These are phyloP conservation scores for Blastobotrys persicus DNA, from an alignment of 1,139 yeast species.

Conservation along the genomic window DNA sequence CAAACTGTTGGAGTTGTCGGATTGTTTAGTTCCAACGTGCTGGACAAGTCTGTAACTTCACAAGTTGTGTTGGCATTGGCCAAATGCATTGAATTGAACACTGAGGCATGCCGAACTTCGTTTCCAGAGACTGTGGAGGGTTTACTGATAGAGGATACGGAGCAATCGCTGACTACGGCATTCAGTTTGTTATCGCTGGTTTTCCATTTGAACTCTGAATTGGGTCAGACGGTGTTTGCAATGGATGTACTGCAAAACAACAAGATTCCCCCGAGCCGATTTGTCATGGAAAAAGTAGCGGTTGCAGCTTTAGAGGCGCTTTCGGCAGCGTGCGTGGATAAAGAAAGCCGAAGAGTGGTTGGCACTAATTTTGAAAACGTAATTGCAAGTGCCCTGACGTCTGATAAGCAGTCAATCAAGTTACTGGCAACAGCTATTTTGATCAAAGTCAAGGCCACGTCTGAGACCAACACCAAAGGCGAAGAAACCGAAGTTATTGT, in stretches of 20 bases:
- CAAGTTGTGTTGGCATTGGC: slow-evolving; percentile 25
- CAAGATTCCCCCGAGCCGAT: slow-evolving; percentile 20
- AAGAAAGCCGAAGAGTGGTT: slow-evolving; percentile 33
- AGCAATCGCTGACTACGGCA: slow-evolving; percentile 42
- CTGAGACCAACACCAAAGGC: slow-evolving; percentile 22
- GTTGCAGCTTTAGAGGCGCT: slow-evolving; percentile 34
- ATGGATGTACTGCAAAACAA: slow-evolving; percentile 24
- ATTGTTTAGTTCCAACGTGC: slow-evolving; percentile 6
- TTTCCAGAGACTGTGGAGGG: slow-evolving; percentile 23
- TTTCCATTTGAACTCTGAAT: slow-evolving; percentile 56
- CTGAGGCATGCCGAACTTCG: slow-evolving; percentile 16
- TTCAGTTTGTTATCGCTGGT: slow-evolving; percentile 59
- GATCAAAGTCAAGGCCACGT: slow-evolving; percentile 35
- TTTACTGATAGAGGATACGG: slow-evolving; percentile 20
- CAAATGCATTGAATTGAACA: slow-evolving; percentile 22
- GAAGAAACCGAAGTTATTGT: slow-evolving; percentile 27
- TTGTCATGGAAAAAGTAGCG: slow-evolving; percentile 28
- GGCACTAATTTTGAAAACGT: slow-evolving; percentile 30
- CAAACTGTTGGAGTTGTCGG: slow-evolving; percentile 9
- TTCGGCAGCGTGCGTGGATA: slow-evolving; percentile 37
- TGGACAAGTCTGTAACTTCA: slow-evolving; percentile 14
- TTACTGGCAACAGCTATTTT: slow-evolving; percentile 38
- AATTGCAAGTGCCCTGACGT: slow-evolving; percentile 29
- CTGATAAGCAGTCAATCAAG: slow-evolving; percentile 27
- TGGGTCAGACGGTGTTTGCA: slow-evolving; percentile 28